phyloP scores from a whole-genome alignment of 495 filamentous ascomycete genomes.

The Penicillium psychrofluorescens region DNA sequence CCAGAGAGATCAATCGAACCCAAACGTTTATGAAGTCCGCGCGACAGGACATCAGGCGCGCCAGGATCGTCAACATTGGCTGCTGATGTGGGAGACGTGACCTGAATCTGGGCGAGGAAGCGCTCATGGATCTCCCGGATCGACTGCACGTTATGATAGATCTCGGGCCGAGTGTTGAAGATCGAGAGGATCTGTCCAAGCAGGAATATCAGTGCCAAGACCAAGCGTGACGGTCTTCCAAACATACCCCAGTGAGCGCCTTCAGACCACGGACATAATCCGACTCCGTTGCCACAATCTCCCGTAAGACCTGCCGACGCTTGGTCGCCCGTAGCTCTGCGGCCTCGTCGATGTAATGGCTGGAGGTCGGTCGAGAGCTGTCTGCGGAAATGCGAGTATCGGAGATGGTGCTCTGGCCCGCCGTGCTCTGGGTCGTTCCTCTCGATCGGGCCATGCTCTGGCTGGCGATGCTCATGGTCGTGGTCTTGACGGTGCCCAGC shows the following conservation, averaged over 20 bases:
- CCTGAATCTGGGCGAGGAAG: constrained; percentile 28
- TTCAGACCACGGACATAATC: constrained; percentile 83
- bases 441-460: constrained; percentile 58
- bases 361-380: constrained; percentile 48
- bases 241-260: constrained; percentile 71
- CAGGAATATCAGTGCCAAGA: background rate
- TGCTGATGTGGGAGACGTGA: constrained; percentile 22
- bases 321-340: constrained; percentile 63
- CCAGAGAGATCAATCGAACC: constrained; percentile 17
- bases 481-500: constrained; percentile 69
- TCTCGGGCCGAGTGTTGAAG: constrained; percentile 26
- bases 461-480: constrained; percentile 63
- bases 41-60: constrained; percentile 12
- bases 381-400: constrained; percentile 60
- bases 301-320: constrained; percentile 70
- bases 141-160: constrained; percentile 36
- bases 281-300: constrained; percentile 78
- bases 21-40: constrained; percentile 13
- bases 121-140: constrained; percentile 39
- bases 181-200: constrained; percentile 26
- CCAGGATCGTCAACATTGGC: constrained; percentile 6
- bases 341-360: constrained; percentile 56
- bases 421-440: constrained; percentile 40
- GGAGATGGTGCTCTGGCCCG: constrained; percentile 47
- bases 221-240: background rate